phyloP scores from a whole-genome alignment of 225 moss, liverwort and hornwort genomes.

The Polytrichum formosum region DNA sequence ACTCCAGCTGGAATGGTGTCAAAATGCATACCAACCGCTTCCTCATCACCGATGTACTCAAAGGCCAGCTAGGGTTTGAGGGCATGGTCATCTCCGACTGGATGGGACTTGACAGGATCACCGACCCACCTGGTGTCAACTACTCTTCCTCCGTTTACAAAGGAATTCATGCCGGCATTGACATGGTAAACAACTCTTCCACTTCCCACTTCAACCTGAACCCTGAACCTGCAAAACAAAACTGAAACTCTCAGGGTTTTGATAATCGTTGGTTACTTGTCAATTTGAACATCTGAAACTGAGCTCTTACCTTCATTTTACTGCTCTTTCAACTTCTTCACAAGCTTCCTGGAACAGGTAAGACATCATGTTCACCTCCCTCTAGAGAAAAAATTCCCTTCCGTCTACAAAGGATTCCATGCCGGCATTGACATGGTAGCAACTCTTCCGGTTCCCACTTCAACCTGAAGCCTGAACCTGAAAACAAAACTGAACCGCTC shows the following conservation, averaged over 20 bases:
- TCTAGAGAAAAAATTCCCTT: too few species aligned
- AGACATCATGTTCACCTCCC: too few species aligned
- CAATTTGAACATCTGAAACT: too few species aligned
- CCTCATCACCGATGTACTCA: conserved; percentile 69
- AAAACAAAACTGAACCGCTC: too few species aligned
- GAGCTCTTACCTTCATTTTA: too few species aligned
- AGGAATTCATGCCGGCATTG: conserved; percentile 71
- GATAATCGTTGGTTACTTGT: too few species aligned
- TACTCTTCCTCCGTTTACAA: conserved; percentile 42
- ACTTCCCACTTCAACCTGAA: not conserved
- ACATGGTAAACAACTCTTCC: conserved; percentile 46
- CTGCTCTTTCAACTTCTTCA: too few species aligned
- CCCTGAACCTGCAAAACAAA: too few species aligned
- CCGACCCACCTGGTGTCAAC: conserved; percentile 42
- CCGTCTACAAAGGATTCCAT: too few species aligned
- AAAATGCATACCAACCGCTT: conserved; percentile 90
- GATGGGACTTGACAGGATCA: conserved; percentile 71
- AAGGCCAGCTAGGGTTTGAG: conserved; percentile 65
- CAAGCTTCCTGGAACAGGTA: too few species aligned
- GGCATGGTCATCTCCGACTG: conserved; percentile 68
- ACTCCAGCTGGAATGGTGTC: conserved; percentile 81
- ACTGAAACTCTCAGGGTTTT: too few species aligned
- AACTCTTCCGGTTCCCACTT: not conserved
- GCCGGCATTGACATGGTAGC: too few species aligned
- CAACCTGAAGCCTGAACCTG: not conserved